Evolutionary conservation across 805 yeast species (phyloP).

Genomic region (Ogataea henricii): DNA sequence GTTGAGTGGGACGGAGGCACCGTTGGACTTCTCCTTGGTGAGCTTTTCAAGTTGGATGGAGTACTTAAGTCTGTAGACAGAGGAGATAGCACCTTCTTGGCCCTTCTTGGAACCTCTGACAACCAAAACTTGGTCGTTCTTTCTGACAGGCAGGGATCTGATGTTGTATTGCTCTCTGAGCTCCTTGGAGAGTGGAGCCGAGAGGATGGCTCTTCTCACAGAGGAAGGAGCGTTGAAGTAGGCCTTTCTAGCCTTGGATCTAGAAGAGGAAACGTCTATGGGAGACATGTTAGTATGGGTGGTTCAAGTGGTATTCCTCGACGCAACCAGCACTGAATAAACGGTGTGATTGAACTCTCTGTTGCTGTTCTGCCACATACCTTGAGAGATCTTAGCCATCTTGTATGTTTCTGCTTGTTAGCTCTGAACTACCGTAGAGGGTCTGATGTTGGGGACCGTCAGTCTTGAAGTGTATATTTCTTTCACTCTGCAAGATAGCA

Average conservation of each 20-base stretch:
- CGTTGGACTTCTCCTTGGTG: conserved; percentile 96
- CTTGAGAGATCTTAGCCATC: conserved; percentile 41
- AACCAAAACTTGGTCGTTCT: conserved; percentile 92
- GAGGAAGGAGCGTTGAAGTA: conserved; percentile 98
- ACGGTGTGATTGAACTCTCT: neutral
- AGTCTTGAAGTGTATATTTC: conserved; percentile 1
- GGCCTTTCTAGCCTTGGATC: conserved; percentile 99
- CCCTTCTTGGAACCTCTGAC: conserved; percentile 99
- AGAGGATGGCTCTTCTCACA: conserved; percentile 89
- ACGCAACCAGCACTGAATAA: neutral
- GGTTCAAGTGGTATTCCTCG: neutral
- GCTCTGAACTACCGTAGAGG: conserved; percentile 4
- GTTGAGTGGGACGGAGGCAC: conserved; percentile 96
- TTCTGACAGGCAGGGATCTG: conserved; percentile 95
- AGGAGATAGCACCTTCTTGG: conserved; percentile 96
- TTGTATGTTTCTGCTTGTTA: conserved; percentile 16
- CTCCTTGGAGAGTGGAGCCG: conserved; percentile 99
- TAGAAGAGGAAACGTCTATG: conserved; percentile 96
- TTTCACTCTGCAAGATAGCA: conserved; percentile 3
- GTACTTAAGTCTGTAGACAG: conserved; percentile 98
- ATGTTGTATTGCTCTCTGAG: conserved; percentile 96
- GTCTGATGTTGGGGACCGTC: neutral
- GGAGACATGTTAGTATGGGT: conserved; percentile 2
- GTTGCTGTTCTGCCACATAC: conserved; percentile 24
- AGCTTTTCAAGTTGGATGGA: conserved; percentile 96